Evolutionary conservation across 2,329 filamentous ascomycete genomes (phyloP).

Genomic region (Ascochyta rabiei): DNA sequence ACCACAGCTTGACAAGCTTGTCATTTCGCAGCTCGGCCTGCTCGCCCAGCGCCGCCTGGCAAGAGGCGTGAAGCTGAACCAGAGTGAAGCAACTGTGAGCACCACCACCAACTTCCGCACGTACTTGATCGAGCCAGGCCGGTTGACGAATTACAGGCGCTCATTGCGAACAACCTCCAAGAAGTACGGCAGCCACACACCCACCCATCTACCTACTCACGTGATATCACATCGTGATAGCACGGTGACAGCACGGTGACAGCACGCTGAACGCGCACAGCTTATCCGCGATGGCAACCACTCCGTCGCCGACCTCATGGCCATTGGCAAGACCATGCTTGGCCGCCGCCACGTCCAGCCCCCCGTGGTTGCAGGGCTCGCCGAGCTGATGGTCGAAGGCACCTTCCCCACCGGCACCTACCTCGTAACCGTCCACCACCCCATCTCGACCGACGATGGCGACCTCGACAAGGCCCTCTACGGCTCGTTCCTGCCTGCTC

Average conservation of each 20-base stretch:
- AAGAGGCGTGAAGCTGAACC: constrained; percentile 85
- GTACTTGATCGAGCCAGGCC: too few relatives aligned
- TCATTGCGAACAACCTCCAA: constrained; percentile 88
- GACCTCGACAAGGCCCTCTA: constrained; percentile 87
- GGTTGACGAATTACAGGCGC: constrained; percentile 58
- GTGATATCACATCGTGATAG: background rate
- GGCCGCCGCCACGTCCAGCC: constrained; percentile 90
- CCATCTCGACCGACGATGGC: constrained; percentile 83
- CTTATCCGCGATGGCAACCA: constrained; percentile 96
- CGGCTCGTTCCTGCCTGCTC: constrained; percentile 86
- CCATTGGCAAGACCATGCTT: constrained; percentile 87
- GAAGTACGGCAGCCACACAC: constrained; percentile 60
- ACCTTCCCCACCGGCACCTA: constrained; percentile 92
- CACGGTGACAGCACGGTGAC: constrained; percentile 30
- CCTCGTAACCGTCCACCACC: constrained; percentile 91
- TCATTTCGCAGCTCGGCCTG: constrained; percentile 85
- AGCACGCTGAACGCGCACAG: constrained; percentile 49
- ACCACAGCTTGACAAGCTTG: constrained; percentile 88
- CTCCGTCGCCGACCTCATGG: constrained; percentile 91
- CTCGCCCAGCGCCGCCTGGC: constrained; percentile 88
- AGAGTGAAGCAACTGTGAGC: constrained; percentile 80
- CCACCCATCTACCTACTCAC: too few relatives aligned
- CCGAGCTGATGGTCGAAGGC: constrained; percentile 90
- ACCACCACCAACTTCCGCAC: background rate
- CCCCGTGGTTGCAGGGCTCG: constrained; percentile 76